A percentile compares a stretch with the other conserved stretches of the same genome.
These are phyloP conservation scores for Rhodosporidiobolus sp. DNA, from an alignment of 768 basidiomycete species.

Conservation along the genomic window DNA sequence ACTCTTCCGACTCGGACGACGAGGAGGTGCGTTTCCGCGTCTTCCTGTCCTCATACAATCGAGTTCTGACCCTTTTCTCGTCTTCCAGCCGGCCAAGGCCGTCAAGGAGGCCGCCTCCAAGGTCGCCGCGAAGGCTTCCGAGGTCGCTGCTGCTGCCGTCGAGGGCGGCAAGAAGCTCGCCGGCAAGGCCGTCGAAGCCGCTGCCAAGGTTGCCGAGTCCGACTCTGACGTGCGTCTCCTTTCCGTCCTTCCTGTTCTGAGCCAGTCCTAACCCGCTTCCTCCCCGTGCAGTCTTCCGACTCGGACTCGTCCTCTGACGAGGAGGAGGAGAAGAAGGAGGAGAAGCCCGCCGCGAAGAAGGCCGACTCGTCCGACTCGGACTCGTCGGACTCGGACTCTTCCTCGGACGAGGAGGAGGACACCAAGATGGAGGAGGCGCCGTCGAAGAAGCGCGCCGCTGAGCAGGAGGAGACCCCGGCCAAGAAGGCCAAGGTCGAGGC, in stretches of 20 bases:
- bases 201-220: not conserved
- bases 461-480: constrained; percentile 52
- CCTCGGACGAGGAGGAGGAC: constrained; percentile 23
- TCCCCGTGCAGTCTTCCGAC: not conserved
- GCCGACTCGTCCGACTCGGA: constrained; percentile 38
- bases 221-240: not conserved
- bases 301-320: constrained; percentile 22
- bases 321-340: constrained; percentile 19
- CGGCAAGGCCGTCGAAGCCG: constrained; percentile 29
- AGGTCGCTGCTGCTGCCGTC: constrained; percentile 37
- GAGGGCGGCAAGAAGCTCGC: constrained; percentile 32
- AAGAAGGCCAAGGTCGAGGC: constrained; percentile 81
- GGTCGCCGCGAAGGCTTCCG: constrained; percentile 39
- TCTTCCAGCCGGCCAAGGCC: constrained; percentile 38
- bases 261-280: no score
- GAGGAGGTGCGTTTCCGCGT: constrained; percentile 41
- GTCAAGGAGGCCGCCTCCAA: constrained; percentile 24
- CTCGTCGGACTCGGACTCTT: constrained; percentile 22
- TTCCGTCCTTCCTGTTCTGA: not conserved
- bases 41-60: constrained; percentile 40
- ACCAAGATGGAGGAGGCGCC: constrained; percentile 25
- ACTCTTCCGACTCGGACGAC: constrained; percentile 33
- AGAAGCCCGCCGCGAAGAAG: constrained; percentile 24
- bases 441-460: constrained; percentile 41
- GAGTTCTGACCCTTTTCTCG: constrained; percentile 4